phyloP scores from a whole-genome alignment of 345 rosid genomes.

The Populus alba region DNA sequence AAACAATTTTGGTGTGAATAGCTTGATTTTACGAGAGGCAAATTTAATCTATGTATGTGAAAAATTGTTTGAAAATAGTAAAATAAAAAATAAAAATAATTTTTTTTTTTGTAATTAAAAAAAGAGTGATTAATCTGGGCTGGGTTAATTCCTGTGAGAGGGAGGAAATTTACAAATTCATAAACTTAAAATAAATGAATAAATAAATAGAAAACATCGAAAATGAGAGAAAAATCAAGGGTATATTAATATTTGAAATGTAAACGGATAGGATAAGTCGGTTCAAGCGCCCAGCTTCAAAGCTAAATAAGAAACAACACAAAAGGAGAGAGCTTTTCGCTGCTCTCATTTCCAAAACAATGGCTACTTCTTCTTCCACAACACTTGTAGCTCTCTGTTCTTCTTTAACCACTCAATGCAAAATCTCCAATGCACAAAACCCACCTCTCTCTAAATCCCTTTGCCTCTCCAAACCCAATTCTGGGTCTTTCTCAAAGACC shows the following conservation, averaged over 20 bases:
- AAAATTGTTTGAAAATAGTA: no score
- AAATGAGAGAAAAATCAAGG: not conserved
- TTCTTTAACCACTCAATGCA: conserved; percentile 55
- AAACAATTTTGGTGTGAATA: no score
- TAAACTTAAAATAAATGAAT: not conserved
- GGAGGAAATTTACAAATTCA: not conserved
- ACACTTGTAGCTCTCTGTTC: conserved; percentile 55
- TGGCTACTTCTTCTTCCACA: conserved; percentile 32
- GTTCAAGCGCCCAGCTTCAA: not conserved
- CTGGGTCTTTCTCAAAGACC: conserved; percentile 13
- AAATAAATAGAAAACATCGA: not conserved
- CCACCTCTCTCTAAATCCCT: conserved; percentile 12
- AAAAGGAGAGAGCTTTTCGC: not conserved
- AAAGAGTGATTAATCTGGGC: no score
- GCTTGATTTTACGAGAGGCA: no score
- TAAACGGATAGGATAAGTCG: conserved; percentile 25
- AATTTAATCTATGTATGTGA: no score
- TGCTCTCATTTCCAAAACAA: conserved; percentile 1
- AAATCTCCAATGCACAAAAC: conserved; percentile 34
- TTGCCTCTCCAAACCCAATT: conserved; percentile 28
- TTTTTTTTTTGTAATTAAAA: no score
- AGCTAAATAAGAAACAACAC: not conserved
- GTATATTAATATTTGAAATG: not conserved
- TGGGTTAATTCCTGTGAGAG: no score
- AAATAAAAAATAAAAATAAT: no score